phyloP scores from a whole-genome alignment of 176 grass and related monocot genomes.

The Zizania latifolia region DNA sequence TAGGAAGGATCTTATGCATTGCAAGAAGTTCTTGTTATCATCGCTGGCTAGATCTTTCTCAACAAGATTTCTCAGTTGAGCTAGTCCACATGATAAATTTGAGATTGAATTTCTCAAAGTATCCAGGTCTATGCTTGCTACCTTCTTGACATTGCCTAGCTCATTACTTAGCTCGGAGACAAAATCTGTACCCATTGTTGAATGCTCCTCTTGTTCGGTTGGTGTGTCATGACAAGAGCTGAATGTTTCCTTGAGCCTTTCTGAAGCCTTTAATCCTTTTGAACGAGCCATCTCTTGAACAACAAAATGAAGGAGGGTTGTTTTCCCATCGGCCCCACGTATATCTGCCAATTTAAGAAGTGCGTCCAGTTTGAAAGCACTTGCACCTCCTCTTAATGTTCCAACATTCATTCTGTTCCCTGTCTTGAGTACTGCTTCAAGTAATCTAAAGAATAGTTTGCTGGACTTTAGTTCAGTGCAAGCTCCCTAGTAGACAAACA shows the following conservation, averaged over 20 bases:
- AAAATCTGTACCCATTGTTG: constrained; percentile 33
- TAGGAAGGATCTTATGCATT: constrained; percentile 50
- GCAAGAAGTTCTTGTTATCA: constrained; percentile 50
- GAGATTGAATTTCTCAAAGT: constrained; percentile 65
- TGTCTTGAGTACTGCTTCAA: constrained; percentile 93
- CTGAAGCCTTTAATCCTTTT: constrained; percentile 34
- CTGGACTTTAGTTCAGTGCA: constrained; percentile 75
- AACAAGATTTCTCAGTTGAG: constrained; percentile 51
- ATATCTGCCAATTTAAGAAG: constrained; percentile 81
- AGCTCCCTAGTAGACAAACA: constrained; percentile 44
- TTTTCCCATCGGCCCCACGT: constrained; percentile 74
- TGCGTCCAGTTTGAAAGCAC: constrained; percentile 73
- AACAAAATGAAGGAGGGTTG: constrained; percentile 91
- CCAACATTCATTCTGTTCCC: constrained; percentile 93
- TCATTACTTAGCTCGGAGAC: constrained; percentile 64
- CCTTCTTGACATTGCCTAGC: constrained; percentile 75
- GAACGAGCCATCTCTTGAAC: constrained; percentile 66
- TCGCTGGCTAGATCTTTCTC: constrained; percentile 23
- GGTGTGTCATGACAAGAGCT: background rate
- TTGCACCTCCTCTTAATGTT: constrained; percentile 75
- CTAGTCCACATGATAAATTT: constrained; percentile 59
- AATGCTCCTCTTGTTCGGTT: constrained; percentile 17
- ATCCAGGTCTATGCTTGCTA: constrained; percentile 77
- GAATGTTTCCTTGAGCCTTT: background rate
- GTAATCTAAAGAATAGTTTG: constrained; percentile 70